Percentiles rank a stretch among this genome's conserved stretches.
Conservation (phyloP, 805 yeast genomes). For the Yarrowia sp. region DNA sequence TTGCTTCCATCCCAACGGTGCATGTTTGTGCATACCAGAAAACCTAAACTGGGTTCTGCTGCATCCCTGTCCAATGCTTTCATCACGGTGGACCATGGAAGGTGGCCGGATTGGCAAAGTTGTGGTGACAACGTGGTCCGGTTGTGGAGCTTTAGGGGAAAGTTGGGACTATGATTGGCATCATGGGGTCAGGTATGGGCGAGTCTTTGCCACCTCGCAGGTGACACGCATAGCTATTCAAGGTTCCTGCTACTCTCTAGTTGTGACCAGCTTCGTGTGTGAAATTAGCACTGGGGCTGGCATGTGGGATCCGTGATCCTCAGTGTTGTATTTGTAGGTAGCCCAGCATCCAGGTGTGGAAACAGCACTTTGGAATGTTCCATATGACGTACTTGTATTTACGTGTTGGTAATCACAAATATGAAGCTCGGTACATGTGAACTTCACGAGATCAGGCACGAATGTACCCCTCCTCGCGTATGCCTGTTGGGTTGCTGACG, state of each 20-base stretch:
- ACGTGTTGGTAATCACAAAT: neutral
- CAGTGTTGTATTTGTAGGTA: neutral
- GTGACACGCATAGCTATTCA: conserved; percentile 1
- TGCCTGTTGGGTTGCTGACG: neutral
- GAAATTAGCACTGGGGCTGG: neutral
- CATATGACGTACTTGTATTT: too few relatives aligned
- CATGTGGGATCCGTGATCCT: neutral
- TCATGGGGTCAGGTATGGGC: neutral
- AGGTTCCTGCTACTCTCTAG: neutral
- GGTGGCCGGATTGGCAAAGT: conserved; percentile 9
- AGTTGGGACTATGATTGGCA: neutral
- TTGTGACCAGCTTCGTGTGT: neutral
- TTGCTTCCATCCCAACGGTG: conserved; percentile 18
- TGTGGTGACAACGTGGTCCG: conserved; percentile 5
- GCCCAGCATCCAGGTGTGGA: neutral
- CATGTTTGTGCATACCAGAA: conserved; percentile 1
- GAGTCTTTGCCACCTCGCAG: neutral
- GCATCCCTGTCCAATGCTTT: conserved; percentile 18
- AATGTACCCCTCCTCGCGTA: conserved; percentile 8
- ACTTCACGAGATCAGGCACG: neutral
- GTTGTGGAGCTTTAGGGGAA: neutral
- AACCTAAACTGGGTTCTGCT: neutral
- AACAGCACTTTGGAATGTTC: neutral
- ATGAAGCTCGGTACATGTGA: neutral
- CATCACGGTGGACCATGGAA: neutral